Evolutionary conservation across 2,329 filamentous ascomycete genomes (phyloP).

Genomic region (Didymella exigua): DNA sequence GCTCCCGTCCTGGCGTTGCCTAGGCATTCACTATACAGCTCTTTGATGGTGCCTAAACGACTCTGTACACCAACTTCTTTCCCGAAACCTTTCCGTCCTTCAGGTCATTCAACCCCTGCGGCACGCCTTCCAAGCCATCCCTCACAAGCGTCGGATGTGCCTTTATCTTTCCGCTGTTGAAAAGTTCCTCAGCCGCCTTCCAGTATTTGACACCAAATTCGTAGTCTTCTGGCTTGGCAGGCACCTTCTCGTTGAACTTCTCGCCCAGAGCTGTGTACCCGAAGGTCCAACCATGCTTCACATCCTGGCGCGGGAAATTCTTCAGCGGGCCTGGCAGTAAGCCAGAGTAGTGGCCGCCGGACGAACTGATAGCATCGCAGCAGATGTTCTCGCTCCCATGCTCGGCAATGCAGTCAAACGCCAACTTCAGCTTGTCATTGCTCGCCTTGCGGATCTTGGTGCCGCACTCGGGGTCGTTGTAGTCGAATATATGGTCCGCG

Average conservation of each 20-base stretch:
- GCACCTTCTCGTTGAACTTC: conserved; percentile 37
- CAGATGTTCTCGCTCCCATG: conserved; percentile 24
- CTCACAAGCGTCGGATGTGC: conserved; percentile 38
- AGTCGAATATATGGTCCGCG: conserved; percentile 58
- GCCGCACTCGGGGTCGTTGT: conserved; percentile 53
- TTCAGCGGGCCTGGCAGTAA: conserved; percentile 26
- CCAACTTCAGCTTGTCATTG: conserved; percentile 52
- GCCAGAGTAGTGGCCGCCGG: conserved; percentile 26
- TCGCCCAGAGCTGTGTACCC: conserved; percentile 54
- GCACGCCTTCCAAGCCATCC: conserved; percentile 39
- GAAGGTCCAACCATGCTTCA: conserved; percentile 51
- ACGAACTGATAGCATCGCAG: conserved; percentile 31
- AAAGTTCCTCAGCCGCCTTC: conserved; percentile 27
- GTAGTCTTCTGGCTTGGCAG: conserved; percentile 35
- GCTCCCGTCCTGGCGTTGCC: too few relatives aligned
- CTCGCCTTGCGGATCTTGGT: conserved; percentile 56
- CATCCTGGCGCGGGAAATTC: conserved; percentile 50
- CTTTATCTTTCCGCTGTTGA: conserved; percentile 41
- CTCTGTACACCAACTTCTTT: conserved; percentile 43
- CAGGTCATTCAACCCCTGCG: conserved; percentile 41
- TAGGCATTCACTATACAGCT: too few relatives aligned
- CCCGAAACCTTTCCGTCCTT: conserved; percentile 43
- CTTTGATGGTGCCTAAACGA: too few relatives aligned
- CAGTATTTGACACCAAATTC: conserved; percentile 39
- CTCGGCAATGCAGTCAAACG: conserved; percentile 56